Evolutionary conservation across 192 early-diverging fungal species (phyloP).

Genomic region (Backusella morwellensis): DNA sequence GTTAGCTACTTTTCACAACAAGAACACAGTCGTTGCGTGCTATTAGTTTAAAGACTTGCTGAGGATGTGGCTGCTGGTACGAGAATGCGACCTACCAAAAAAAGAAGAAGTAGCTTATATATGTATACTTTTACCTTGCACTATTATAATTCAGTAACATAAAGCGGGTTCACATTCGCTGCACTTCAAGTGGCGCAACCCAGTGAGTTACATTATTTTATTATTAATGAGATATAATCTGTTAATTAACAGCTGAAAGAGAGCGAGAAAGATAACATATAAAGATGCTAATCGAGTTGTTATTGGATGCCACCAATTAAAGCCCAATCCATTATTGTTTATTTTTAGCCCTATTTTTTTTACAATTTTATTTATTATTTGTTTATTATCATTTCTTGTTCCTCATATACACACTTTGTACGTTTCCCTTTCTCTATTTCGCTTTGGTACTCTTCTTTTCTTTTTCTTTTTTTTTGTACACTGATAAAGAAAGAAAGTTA

Average conservation of each 20-base stretch:
- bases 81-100: not conserved
- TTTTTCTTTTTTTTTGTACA: not conserved
- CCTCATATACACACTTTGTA: not conserved
- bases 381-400: not conserved
- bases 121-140: too few relatives aligned
- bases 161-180: not conserved
- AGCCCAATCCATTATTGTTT: not conserved
- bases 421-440: not conserved
- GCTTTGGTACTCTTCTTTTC: not conserved
- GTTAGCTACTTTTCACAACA: too few relatives aligned
- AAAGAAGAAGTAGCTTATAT: too few relatives aligned
- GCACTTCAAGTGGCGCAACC: not conserved
- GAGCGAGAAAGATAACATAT: not conserved
- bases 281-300: not conserved
- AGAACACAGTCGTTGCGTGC: too few relatives aligned
- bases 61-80: not conserved
- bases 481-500: not conserved
- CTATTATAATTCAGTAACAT: too few relatives aligned
- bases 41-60: too few relatives aligned
- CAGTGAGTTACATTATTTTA: not conserved
- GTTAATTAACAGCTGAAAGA: not conserved
- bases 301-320: not conserved
- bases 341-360: not conserved
- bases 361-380: not conserved
- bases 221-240: not conserved